phyloP scores from a whole-genome alignment of 73 alveolate genomes.

The Paramecium caudatum region DNA sequence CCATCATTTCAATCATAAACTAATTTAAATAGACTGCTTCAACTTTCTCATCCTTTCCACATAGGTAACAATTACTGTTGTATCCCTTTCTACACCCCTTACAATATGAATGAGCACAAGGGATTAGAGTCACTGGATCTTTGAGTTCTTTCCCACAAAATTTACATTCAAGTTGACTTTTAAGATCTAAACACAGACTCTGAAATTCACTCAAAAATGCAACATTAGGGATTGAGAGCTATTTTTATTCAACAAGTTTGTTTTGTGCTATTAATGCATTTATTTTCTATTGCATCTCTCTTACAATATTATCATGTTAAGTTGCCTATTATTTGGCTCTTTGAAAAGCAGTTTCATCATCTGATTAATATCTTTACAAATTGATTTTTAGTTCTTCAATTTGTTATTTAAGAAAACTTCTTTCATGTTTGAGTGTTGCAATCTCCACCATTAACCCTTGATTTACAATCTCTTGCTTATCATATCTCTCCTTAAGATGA shows the following conservation, averaged over 20 bases:
- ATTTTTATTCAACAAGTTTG: no score
- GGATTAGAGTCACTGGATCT: conserved; percentile 43
- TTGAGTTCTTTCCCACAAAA: neutral
- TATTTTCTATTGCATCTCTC: neutral
- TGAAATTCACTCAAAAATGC: neutral
- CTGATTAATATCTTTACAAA: neutral
- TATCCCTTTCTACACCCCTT: conserved; percentile 45
- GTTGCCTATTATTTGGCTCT: neutral
- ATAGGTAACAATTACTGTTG: conserved; percentile 3
- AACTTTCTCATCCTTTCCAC: conserved; percentile 21
- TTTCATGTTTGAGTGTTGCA: neutral
- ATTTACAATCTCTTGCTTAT: neutral
- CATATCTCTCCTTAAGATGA: neutral
- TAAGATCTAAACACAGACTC: neutral
- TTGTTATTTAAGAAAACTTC: neutral
- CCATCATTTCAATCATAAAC: conserved; percentile 28
- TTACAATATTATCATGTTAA: neutral
- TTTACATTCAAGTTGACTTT: neutral
- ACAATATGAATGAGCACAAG: conserved; percentile 58
- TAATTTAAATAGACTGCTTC: conserved; percentile 54
- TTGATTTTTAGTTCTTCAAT: conserved; percentile 19
- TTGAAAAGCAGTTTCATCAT: neutral
- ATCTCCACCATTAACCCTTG: neutral
- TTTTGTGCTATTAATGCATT: no score
- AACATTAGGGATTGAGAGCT: no score